Base-by-base conservation (phyloP, 1,284 basidiomycete species). In the Papiliotrema fonsecae region DNA sequence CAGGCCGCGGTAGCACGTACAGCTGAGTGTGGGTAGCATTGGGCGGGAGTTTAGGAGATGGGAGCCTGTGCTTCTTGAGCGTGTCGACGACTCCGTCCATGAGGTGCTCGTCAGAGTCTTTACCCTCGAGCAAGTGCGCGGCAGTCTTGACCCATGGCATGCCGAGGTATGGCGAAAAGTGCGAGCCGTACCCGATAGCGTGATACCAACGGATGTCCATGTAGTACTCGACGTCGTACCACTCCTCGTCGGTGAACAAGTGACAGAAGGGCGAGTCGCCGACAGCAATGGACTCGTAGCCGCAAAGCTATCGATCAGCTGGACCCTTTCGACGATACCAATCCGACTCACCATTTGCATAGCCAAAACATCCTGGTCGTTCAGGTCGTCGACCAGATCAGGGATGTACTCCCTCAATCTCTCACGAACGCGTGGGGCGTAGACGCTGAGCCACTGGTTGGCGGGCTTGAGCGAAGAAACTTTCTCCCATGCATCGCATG, bases 401-500 rank as follows among this genome's bases (percentile, higher is more conserved):
- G 62, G 64, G 13, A 67, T 62, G 31, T 60, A 35, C 0, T 42
- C 35, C 7, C 50, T 42, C 6, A 76, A 40, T 37, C 74, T 52
- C 5, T 61, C 62, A 28, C 69, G 55, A 14, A 72, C 57, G 10
- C 52, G 44, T 13, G 57, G 62, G 0, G 70, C 74, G 44, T 67
- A 75, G 7, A 59, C 58, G 5, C 58, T 49, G 9, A 76, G 58
- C 70, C 74, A 77, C 18, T 62, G 45, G 26, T 62, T 62, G 6
- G 73, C 69, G 32, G 74, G 73, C 16, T 55, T 50, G 41, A 75
- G 64, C 19, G 74, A 74, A 4, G 60, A 54, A 46, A 69, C 56
- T 54, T 77, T 77, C 35, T 71, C 65, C 50, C 75, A 77, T 0
- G 69, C 59, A 42, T 66, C 63, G 60, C 76, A 77, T 24, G 72